Percentiles rank a stretch among this genome's conserved stretches.
phyloP scores from a whole-genome alignment of 1,284 basidiomycete genomes.

The Calocybe gambosa region DNA sequence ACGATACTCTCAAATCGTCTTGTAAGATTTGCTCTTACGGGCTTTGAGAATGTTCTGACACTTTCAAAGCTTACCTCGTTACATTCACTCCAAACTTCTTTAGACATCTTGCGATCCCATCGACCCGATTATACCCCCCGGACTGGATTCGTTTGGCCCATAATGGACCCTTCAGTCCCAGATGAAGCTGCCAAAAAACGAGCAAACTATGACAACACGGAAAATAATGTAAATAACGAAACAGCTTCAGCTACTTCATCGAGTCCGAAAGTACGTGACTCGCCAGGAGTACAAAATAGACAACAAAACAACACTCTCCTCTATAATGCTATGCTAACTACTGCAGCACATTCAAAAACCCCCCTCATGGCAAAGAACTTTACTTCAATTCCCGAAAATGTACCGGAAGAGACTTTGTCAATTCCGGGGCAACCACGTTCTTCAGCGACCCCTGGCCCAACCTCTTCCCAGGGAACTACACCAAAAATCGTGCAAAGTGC shows the following conservation, averaged over 20 bases:
- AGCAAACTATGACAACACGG: slow-evolving; percentile 26
- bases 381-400: slow-evolving; percentile 27
- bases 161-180: slow-evolving; percentile 46
- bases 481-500: slow-evolving; percentile 35
- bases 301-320: slow-evolving; percentile 63
- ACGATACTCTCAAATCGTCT: slow-evolving; percentile 76
- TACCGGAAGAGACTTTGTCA: slow-evolving; percentile 34
- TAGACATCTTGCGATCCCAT: slow-evolving; percentile 62
- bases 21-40: slow-evolving; percentile 33
- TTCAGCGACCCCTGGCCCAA: slow-evolving; percentile 52
- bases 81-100: slow-evolving; percentile 64
- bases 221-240: slow-evolving; percentile 17
- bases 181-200: slow-evolving; percentile 43
- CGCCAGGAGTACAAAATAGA: slow-evolving; percentile 35
- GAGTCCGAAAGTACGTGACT: slow-evolving; percentile 22
- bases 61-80: slow-evolving; percentile 58
- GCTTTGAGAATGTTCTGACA: not conserved
- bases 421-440: slow-evolving; percentile 32
- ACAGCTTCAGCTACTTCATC: slow-evolving; percentile 21
- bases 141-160: slow-evolving; percentile 76
- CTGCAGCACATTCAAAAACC: slow-evolving; percentile 58
- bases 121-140: slow-evolving; percentile 74
- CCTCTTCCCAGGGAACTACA: slow-evolving; percentile 33
- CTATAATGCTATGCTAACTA: slow-evolving; percentile 70
- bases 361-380: slow-evolving; percentile 34